phyloP scores from a whole-genome alignment of 371 early-diverging fungal species.

The Mortierella sp. region DNA sequence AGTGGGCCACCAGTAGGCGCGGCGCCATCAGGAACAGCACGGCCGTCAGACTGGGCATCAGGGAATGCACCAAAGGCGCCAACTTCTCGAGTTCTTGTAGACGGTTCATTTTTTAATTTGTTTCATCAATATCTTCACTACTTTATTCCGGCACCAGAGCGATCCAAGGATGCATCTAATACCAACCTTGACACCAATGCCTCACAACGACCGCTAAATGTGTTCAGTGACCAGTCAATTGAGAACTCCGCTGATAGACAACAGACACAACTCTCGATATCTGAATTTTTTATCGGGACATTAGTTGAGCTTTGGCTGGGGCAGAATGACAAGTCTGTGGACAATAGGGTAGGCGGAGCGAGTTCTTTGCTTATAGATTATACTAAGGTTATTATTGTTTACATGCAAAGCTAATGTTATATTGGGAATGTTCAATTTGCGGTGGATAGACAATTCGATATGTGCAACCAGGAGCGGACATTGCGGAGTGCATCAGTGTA shows the following conservation, averaged over 20 bases:
- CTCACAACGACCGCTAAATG: constrained; percentile 12
- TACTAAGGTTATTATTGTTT: not conserved
- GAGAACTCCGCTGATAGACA: constrained; percentile 39
- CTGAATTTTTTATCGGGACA: constrained; percentile 55
- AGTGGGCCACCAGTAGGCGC: constrained; percentile 11
- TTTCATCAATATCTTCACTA: constrained; percentile 48
- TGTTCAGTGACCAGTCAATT: constrained; percentile 40
- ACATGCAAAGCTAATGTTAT: not conserved
- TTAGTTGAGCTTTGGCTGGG: constrained; percentile 52
- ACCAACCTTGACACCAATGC: not conserved
- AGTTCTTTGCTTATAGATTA: not conserved
- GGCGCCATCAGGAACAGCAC: constrained; percentile 4
- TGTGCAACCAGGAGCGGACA: constrained; percentile 45
- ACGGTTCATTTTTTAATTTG: constrained; percentile 50
- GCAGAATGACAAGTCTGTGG: constrained; percentile 44
- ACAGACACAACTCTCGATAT: constrained; percentile 42
- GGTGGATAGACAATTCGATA: constrained; percentile 37
- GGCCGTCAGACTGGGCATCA: constrained; percentile 28
- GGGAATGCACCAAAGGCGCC: constrained; percentile 30
- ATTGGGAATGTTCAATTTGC: not conserved
- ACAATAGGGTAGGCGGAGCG: constrained; percentile 35
- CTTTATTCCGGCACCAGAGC: constrained; percentile 46
- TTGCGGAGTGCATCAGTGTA: constrained; percentile 38
- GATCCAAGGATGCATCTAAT: not conserved
- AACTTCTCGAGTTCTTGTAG: constrained; percentile 31